Evolutionary conservation across 495 filamentous ascomycete species (phyloP), one percentile per base, ranked within the genome.

Genomic region (Aspergillus heteromorphus): DNA sequence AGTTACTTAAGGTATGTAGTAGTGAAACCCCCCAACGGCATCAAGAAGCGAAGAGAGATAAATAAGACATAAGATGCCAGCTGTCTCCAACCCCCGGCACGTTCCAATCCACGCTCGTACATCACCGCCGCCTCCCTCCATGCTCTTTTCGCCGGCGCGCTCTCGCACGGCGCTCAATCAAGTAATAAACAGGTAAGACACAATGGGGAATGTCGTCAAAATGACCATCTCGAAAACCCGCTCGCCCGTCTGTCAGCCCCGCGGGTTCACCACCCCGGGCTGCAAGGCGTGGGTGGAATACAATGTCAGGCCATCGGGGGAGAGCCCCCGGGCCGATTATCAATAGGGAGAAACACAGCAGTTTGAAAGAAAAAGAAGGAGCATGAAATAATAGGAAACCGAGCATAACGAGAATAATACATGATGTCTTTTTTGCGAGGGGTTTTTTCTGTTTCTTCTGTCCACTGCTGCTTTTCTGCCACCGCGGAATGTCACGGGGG

Each of bases 321-420:
- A n/a, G n/a, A 14, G 13, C 34, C 34, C 31, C 10, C 10, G 34
- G n/a, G 34, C n/a, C 51, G 34, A 45, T 48, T 48, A 54, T 47
- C 42, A 30, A 54, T 47, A 31, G 42, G 47, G 23, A 7, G 23
- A 29, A 40, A 54, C 19, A 25, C 6, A 40, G 48, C 48, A 48
- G 34, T 53, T 9, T 47, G 13, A 17, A 54, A 59, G 49, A 20
- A 53, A 51, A 27, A 45, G 30, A 45, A 38, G 40, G 21, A 50
- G 43, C 29, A 48, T n/a, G 23, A 36, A 34, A 43, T 43, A 45
- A 21, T 6, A 56, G 38, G 55, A 56, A 53, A 54, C 51, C 53
- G 53, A 62, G 34, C 48, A 61, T 48, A 57, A 50, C 13, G 34
- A 27, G 21, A 52, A 47, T 38, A 40, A 55, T 59, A 60, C 54